phyloP scores from a whole-genome alignment of 1,139 yeast species.

The Blastobotrys aristatus region DNA sequence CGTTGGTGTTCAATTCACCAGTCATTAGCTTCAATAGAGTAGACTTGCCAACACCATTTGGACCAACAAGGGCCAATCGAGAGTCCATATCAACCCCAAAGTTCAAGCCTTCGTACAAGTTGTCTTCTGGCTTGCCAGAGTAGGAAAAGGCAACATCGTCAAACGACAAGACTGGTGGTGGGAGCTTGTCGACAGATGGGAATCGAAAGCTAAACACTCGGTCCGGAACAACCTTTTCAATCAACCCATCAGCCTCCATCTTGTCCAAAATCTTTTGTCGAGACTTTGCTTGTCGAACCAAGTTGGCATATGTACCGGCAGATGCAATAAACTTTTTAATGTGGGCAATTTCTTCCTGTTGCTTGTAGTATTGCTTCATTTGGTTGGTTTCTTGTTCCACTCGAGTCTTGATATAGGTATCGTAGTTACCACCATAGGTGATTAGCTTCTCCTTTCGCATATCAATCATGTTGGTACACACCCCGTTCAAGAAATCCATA shows the following conservation, averaged over 20 bases:
- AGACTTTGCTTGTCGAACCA: conserved; percentile 97
- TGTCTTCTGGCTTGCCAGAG: conserved; percentile 81
- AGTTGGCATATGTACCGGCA: conserved; percentile 99
- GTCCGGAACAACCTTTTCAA: conserved; percentile 89
- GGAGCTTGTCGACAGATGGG: conserved; percentile 94
- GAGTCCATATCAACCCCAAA: conserved; percentile 99
- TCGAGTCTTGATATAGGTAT: conserved; percentile 92
- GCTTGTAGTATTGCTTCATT: conserved; percentile 94
- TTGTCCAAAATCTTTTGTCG: conserved; percentile 98
- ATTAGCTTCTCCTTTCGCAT: conserved; percentile 75
- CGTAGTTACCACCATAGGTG: conserved; percentile 97
- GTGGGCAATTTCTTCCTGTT: conserved; percentile 98
- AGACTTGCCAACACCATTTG: conserved; percentile 99
- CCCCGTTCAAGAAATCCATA: conserved; percentile 99
- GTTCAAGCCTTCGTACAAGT: conserved; percentile 83
- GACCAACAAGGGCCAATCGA: conserved; percentile 96
- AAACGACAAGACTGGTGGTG: conserved; percentile 97
- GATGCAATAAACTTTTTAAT: conserved; percentile 98
- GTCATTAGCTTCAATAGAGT: conserved; percentile 95
- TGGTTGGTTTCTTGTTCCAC: conserved; percentile 92
- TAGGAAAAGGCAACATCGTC: conserved; percentile 92
- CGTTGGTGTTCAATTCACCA: conserved; percentile 82
- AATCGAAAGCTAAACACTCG: conserved; percentile 90
- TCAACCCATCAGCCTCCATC: conserved; percentile 99
- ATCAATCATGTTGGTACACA: conserved; percentile 95